Base-by-base conservation (phyloP, 345 rosid genomes). In the Linum trigynum region DNA sequence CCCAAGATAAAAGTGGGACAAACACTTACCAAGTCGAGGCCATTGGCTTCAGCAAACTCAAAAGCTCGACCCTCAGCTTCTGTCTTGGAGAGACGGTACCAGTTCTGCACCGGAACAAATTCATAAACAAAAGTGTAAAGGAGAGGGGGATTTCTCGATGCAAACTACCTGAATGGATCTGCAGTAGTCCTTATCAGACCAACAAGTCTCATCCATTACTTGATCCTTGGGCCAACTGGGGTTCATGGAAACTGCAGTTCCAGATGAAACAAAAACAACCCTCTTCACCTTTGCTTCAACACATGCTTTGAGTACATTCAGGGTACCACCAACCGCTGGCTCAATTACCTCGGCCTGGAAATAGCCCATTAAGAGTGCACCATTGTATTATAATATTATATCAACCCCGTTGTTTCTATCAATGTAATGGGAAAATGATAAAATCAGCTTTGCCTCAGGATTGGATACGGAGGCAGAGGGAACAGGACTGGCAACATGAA, bases 401-500 rank as follows among this genome's bases (percentile, higher is more conserved):
- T 23, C 32, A 23, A 23, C 32, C 4, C 6, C 3, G n/a, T 3
- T n/a, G 23, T 4, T 45, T 45, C 9, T 41, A 8, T 41, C 58
- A 55, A 2, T 3, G 4, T 4, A 56, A 32, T 11, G 1, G n/a
- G 9, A 0, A 32, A 56, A 32, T 4, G 9, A 51, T 74, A 3
- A 39, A 57, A 40, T 60, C 61, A 39, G 39, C 41, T n/a, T 36
- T 63, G 60, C 79, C 82, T 59, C 75, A 64, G 67, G 78, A 76
- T 83, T 80, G 12, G 80, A 63, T 5, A 76, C 76, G 65, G 75
- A 23, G 62, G 76, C 5, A 55, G 75, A 55, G 17, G 87, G 88
- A 74, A 88, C 86, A 0, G 91, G 96, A 40, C 76, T 73, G 58
- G 89, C 96, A 0, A 83, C 86, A 74, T 88, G 97, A 71, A 91